phyloP scores from a whole-genome alignment of 148 eudicot species.

The Heliamphora exappendiculata region DNA sequence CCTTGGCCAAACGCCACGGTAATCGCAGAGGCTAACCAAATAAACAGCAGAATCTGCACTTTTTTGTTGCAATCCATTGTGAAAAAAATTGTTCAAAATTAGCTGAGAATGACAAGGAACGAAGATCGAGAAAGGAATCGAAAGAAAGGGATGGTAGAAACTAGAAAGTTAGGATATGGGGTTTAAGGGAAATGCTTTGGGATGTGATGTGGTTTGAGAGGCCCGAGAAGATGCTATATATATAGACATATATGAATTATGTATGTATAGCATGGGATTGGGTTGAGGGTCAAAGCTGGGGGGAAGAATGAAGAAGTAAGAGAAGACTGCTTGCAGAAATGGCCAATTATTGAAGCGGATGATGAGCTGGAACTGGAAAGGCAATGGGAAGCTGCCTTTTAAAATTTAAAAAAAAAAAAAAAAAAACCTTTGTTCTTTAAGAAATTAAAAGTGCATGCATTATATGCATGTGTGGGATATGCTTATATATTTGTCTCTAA shows the following conservation, averaged over 20 bases:
- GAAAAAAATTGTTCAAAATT: background rate
- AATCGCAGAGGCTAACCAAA: constrained; percentile 5
- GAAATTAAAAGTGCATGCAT: too few species aligned
- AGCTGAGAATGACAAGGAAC: background rate
- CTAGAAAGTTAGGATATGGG: background rate
- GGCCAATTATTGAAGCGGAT: too few species aligned
- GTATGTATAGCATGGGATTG: background rate
- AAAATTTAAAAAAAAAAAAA: too few species aligned
- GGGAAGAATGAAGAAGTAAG: constrained; percentile 4
- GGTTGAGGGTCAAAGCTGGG: background rate
- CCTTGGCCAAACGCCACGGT: constrained; percentile 27
- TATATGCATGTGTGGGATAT: too few species aligned
- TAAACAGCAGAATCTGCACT: constrained; percentile 3
- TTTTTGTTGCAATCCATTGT: background rate
- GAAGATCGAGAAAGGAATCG: background rate
- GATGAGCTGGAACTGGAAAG: too few species aligned
- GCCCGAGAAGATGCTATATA: background rate
- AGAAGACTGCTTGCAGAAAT: background rate
- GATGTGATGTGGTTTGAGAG: background rate
- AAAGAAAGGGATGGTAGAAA: background rate
- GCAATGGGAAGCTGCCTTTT: too few species aligned
- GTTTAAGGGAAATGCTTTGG: background rate
- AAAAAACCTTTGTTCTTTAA: too few species aligned
- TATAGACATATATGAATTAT: background rate
- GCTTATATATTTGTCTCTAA: too few species aligned